Percentiles rank a stretch among this genome's conserved stretches.
Evolutionary conservation across 2,329 filamentous ascomycete genomes (phyloP).

Genomic region (Geosmithia morbida): DNA sequence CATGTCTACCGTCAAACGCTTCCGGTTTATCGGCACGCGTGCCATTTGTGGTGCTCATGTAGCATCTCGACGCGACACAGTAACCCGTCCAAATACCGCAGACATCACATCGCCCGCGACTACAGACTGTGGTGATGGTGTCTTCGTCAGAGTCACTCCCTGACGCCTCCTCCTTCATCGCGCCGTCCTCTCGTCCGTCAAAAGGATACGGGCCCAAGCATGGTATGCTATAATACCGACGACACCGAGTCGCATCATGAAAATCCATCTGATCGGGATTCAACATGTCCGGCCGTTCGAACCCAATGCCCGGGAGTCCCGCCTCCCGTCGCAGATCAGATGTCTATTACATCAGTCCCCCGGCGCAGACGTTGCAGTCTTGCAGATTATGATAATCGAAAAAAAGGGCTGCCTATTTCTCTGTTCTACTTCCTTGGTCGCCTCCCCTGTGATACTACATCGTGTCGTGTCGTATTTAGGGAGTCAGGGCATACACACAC

Average conservation of each 20-base stretch:
- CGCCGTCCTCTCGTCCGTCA: no score
- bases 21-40: not conserved
- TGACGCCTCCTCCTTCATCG: not conserved
- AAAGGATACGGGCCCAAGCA: no score
- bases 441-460: not conserved
- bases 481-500: no score
- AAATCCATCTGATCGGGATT: no score
- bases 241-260: no score
- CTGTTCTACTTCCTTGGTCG: no score
- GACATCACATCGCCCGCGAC: not conserved
- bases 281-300: not conserved
- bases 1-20: no score
- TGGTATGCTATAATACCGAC: no score
- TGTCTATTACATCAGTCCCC: not conserved
- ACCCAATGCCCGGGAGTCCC: not conserved
- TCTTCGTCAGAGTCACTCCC: not conserved
- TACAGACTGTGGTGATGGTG: not conserved
- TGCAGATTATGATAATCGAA: no score
- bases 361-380: not conserved
- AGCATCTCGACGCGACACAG: not conserved
- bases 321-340: not conserved
- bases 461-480: not conserved
- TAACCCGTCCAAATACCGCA: not conserved
- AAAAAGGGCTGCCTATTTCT: no score
- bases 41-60: not conserved